Conservation (phyloP, 805 yeast genomes). For the Metschnikowia orientalis region DNA sequence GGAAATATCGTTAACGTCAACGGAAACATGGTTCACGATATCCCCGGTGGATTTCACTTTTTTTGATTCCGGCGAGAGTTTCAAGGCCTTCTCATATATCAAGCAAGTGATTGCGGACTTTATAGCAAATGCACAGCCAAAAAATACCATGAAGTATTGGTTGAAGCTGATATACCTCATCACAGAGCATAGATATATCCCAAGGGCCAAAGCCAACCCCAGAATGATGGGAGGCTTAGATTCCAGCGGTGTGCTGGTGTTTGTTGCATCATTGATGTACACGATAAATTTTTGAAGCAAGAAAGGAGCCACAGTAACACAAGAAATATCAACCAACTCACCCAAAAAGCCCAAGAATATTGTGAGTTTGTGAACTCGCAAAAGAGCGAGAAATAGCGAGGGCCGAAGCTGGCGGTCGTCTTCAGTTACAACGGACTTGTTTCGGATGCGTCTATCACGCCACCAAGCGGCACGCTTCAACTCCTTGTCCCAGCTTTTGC, state of each 20-base stretch:
- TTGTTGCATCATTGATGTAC: constrained; percentile 19
- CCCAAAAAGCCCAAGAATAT: constrained; percentile 12
- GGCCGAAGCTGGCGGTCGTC: constrained; percentile 17
- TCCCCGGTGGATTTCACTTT: constrained; percentile 66
- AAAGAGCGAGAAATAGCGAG: constrained; percentile 19
- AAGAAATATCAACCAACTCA: constrained; percentile 22
- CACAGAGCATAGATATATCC: constrained; percentile 43
- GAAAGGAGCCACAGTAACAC: constrained; percentile 25
- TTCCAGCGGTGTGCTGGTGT: constrained; percentile 1
- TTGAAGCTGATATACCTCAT: constrained; percentile 18
- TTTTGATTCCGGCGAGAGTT: constrained; percentile 62
- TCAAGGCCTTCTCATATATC: constrained; percentile 66
- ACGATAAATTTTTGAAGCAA: constrained; percentile 27
- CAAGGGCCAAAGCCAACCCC: constrained; percentile 79
- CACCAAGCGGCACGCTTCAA: constrained; percentile 16
- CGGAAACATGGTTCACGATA: constrained; percentile 72
- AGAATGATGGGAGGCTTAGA: constrained; percentile 36
- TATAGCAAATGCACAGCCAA: constrained; percentile 18
- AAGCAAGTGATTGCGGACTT: constrained; percentile 57
- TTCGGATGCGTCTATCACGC: constrained; percentile 15
- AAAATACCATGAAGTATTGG: constrained; percentile 17
- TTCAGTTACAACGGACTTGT: constrained; percentile 8
- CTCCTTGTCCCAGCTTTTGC: constrained; percentile 18
- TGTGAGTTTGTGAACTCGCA: constrained; percentile 12
- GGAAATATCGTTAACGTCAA: constrained; percentile 62